Conservation (phyloP, 768 basidiomycete genomes). For the Calocera cornea region DNA sequence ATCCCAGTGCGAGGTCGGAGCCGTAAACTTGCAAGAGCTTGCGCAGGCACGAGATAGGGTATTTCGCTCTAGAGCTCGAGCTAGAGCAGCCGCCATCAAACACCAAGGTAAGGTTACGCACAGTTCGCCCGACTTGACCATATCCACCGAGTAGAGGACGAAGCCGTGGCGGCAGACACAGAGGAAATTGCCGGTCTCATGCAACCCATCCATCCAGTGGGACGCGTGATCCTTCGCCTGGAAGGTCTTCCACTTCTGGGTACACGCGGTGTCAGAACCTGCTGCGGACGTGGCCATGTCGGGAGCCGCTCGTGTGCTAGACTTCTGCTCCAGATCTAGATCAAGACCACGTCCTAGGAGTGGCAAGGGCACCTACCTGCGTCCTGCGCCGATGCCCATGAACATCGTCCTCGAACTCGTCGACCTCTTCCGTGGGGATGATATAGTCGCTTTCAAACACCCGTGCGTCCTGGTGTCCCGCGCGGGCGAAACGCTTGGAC, state of each 20-base stretch:
- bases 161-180: conserved; percentile 27
- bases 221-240: conserved; percentile 20
- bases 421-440: background rate
- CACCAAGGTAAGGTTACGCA: conserved; percentile 24
- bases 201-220: conserved; percentile 21
- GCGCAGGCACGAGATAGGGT: conserved; percentile 5
- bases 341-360: background rate
- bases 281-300: background rate
- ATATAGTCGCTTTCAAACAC: background rate
- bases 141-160: conserved; percentile 22
- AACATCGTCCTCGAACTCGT: background rate
- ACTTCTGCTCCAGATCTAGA: background rate
- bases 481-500: conserved; percentile 21
- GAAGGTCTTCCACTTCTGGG: background rate
- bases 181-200: conserved; percentile 30
- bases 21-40: conserved; percentile 7
- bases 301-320: background rate
- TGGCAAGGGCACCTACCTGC: background rate
- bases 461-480: conserved; percentile 1
- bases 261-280: background rate
- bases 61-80: conserved; percentile 9
- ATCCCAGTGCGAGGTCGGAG: background rate
- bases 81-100: background rate
- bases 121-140: conserved; percentile 36
- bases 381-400: background rate